Evolutionary conservation across 768 basidiomycete species (phyloP).

Genomic region (Omphalotus guepiniiformis): DNA sequence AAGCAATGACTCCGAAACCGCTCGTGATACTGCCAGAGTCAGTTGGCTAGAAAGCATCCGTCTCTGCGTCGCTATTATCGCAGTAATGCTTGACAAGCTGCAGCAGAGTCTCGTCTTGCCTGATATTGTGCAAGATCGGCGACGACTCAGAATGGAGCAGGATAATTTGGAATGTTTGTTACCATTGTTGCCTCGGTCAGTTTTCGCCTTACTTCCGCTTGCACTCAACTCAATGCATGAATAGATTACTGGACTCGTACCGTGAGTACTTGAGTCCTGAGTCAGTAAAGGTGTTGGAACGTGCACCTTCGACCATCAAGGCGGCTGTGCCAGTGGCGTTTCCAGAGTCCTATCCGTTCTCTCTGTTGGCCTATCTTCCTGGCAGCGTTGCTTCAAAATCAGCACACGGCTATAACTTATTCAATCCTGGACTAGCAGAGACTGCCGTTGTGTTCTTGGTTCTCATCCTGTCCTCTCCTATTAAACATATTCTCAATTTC

Average conservation of each 20-base stretch:
- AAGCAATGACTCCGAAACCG: constrained; percentile 60
- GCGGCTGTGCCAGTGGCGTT: constrained; percentile 73
- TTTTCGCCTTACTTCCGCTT: constrained; percentile 1
- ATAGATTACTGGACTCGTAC: constrained; percentile 83
- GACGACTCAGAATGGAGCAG: constrained; percentile 71
- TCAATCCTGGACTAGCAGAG: constrained; percentile 81
- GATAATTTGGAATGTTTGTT: constrained; percentile 88
- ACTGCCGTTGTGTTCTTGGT: constrained; percentile 81
- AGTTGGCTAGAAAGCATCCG: constrained; percentile 88
- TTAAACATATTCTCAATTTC: constrained; percentile 71
- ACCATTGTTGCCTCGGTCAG: constrained; percentile 77
- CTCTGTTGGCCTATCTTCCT: constrained; percentile 66
- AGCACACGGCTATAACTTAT: constrained; percentile 41
- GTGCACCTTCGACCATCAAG: constrained; percentile 55
- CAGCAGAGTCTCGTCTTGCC: constrained; percentile 76
- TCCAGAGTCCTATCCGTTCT: constrained; percentile 92
- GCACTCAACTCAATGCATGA: constrained; percentile 8
- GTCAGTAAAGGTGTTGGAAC: constrained; percentile 67
- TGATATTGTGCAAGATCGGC: constrained; percentile 53
- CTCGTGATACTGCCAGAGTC: constrained; percentile 71
- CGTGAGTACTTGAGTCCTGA: constrained; percentile 71
- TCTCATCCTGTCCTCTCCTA: constrained; percentile 75
- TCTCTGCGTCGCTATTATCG: constrained; percentile 85
- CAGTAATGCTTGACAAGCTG: constrained; percentile 86
- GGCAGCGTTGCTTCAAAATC: constrained; percentile 41